Conservation (phyloP, 139 green algal genomes). For the Auxenochlorella pyrenoidosa region DNA sequence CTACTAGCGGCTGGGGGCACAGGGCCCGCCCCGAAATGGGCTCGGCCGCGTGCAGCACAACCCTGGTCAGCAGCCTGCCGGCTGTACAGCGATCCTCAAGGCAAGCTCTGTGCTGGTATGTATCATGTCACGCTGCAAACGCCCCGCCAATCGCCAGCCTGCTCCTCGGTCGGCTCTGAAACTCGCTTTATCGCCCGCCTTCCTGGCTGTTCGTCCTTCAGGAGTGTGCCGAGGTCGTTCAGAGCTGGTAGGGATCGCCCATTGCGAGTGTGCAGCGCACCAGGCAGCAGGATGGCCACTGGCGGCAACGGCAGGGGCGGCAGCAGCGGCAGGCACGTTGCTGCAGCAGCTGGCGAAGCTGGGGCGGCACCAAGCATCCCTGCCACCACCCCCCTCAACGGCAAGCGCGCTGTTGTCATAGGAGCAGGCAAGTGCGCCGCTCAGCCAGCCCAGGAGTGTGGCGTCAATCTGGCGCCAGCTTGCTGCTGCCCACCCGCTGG, state of each 20-base stretch:
- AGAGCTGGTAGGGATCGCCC: background rate
- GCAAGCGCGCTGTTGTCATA: constrained; percentile 17
- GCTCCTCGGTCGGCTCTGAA: no score
- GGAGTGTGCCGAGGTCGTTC: background rate
- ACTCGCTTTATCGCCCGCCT: no score
- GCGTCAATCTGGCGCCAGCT: background rate
- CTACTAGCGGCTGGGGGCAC: no score
- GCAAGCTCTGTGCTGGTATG: no score
- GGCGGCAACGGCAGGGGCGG: background rate
- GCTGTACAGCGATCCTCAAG: no score
- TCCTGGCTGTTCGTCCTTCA: background rate
- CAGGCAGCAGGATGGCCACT: background rate
- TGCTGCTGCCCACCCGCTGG: background rate
- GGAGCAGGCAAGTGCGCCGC: background rate
- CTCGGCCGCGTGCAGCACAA: no score
- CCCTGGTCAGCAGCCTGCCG: no score
- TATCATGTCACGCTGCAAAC: no score
- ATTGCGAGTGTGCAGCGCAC: background rate
- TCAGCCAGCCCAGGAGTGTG: background rate
- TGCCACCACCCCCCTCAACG: background rate
- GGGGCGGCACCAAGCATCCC: background rate
- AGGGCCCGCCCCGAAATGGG: no score
- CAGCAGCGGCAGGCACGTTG: background rate
- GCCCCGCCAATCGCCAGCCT: no score
- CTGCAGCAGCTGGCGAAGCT: background rate